Percentiles rank a stretch among this genome's conserved stretches.
These are phyloP conservation scores for Citrus trifoliata DNA, from an alignment of 345 rosid species.

Conservation along the genomic window DNA sequence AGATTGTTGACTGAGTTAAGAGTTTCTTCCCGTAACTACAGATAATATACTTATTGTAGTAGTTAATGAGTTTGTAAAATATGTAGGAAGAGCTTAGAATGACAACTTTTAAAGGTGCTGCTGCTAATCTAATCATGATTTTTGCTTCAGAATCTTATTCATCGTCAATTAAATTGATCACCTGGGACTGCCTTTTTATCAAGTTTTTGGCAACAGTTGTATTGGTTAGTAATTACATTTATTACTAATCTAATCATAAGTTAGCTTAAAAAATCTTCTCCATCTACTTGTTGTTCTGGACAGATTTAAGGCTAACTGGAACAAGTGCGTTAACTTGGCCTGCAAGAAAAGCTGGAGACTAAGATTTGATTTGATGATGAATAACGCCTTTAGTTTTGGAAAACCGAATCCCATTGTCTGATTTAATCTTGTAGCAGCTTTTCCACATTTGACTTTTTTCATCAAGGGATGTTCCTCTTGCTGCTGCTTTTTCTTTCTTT, in stretches of 20 bases:
- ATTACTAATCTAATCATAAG: not conserved
- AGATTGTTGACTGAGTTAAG: constrained; percentile 29
- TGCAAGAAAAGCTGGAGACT: too few species aligned
- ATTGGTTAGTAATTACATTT: not conserved
- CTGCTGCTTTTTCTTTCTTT: too few species aligned
- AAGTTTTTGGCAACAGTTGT: not conserved
- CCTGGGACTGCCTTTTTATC: not conserved
- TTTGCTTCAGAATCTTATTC: not conserved
- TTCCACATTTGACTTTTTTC: too few species aligned
- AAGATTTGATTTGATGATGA: too few species aligned
- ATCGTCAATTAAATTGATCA: not conserved
- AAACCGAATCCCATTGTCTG: too few species aligned
- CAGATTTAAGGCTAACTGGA: too few species aligned
- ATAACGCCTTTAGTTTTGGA: too few species aligned
- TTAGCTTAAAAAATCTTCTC: not conserved
- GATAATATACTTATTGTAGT: not conserved
- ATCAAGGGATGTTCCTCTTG: too few species aligned
- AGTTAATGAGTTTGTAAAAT: constrained; percentile 20
- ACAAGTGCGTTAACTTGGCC: too few species aligned
- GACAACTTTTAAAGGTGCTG: not conserved
- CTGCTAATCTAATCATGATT: constrained; percentile 7
- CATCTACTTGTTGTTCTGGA: too few species aligned
- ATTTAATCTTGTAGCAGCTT: too few species aligned
- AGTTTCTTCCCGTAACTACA: not conserved
- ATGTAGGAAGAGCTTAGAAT: constrained; percentile 1